Evolutionary conservation across 352 stramenopile species (phyloP).

Genomic region (Aphanomyces euteiches): DNA sequence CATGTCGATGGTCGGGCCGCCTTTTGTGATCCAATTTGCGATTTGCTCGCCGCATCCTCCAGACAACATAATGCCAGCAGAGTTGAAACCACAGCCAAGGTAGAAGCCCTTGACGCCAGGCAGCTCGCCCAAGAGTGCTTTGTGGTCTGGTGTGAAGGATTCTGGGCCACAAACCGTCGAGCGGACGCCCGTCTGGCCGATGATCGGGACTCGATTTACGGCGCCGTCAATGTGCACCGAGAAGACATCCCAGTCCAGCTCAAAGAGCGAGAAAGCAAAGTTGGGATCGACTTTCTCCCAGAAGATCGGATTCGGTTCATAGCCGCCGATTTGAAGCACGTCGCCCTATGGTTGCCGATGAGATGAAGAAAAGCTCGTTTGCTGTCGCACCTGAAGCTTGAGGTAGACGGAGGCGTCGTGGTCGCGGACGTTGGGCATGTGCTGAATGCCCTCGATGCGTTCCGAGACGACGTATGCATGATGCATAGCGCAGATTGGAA

Average conservation of each 20-base stretch:
- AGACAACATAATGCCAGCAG: conserved; percentile 36
- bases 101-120: conserved; percentile 34
- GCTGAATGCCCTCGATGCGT: conserved; percentile 32
- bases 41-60: conserved; percentile 33
- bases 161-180: conserved; percentile 37
- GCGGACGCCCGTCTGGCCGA: conserved; percentile 32
- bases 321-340: conserved; percentile 34
- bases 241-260: conserved; percentile 38
- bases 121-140: conserved; percentile 33
- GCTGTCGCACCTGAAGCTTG: conserved; percentile 28
- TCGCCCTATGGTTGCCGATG: conserved; percentile 25
- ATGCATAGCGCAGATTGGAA: conserved; percentile 36
- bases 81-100: conserved; percentile 37
- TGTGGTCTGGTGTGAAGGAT: conserved; percentile 38
- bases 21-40: conserved; percentile 33
- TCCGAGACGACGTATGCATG: conserved; percentile 36
- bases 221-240: conserved; percentile 33
- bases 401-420: conserved; percentile 37
- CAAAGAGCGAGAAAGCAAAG: conserved; percentile 36
- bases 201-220: conserved; percentile 31
- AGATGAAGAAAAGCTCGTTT: too few relatives aligned
- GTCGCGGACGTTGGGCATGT: conserved; percentile 35
- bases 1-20: conserved; percentile 34
- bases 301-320: conserved; percentile 36
- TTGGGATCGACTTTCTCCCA: conserved; percentile 31